Evolutionary conservation across 2,329 filamentous ascomycete species (phyloP).

Genomic region (Cladosporium sp.): DNA sequence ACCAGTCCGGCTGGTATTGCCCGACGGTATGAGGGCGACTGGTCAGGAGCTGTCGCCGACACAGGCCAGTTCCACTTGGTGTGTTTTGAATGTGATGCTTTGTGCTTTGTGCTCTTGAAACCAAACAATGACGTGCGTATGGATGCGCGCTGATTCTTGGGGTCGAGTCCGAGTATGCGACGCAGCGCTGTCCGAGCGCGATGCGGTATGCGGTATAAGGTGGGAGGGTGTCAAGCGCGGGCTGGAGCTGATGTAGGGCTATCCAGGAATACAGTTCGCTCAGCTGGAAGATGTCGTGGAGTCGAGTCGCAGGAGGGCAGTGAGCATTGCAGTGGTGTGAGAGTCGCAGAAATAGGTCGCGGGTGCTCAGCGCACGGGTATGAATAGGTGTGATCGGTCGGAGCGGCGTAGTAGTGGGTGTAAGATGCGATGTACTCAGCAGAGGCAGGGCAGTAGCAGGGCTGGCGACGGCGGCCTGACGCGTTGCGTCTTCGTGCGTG

Average conservation of each 20-base stretch:
- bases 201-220: slow-evolving; percentile 12
- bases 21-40: slow-evolving; percentile 5
- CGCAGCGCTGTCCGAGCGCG: slow-evolving; percentile 5
- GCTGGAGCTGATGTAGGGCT: slow-evolving; percentile 5
- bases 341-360: slow-evolving; percentile 5
- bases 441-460: background rate
- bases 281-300: slow-evolving; percentile 12
- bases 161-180: slow-evolving; percentile 13
- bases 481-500: slow-evolving; percentile 8
- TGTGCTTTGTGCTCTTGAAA: slow-evolving; percentile 4
- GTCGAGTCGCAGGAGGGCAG: background rate
- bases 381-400: background rate
- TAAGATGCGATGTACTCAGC: slow-evolving; percentile 17
- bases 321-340: background rate
- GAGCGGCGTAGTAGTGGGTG: background rate
- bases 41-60: background rate
- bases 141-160: background rate
- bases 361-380: background rate
- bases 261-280: background rate
- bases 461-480: slow-evolving; percentile 8
- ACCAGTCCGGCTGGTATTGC: slow-evolving; percentile 21
- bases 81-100: background rate
- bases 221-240: slow-evolving; percentile 8
- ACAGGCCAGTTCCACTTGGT: background rate
- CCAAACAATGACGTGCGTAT: background rate